Conservation (phyloP, 106 monocot species). For the Dendrobium nobile region DNA sequence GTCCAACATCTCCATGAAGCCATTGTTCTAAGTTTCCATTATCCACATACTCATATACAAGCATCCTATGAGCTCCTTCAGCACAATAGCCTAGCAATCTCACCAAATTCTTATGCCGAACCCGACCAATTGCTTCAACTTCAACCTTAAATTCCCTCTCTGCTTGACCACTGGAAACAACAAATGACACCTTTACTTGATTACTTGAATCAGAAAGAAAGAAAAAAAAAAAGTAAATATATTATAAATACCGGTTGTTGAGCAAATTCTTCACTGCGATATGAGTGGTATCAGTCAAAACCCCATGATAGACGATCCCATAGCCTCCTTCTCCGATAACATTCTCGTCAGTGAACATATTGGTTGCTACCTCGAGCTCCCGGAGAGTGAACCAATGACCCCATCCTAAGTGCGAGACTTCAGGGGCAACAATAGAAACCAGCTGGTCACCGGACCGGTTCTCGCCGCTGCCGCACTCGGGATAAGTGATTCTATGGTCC, state of each 20-base stretch:
- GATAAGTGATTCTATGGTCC: constrained; percentile 62
- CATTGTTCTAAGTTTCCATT: constrained; percentile 94
- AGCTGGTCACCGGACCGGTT: constrained; percentile 8
- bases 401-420: constrained; percentile 91
- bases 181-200: neutral
- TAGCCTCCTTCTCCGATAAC: constrained; percentile 89
- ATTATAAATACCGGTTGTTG: constrained; percentile 63
- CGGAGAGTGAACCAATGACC: constrained; percentile 89
- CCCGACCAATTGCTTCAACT: constrained; percentile 76
- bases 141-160: constrained; percentile 86
- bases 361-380: constrained; percentile 77
- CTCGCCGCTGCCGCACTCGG: constrained; percentile 28
- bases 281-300: constrained; percentile 51
- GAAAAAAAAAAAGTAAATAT: neutral
- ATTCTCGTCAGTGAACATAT: constrained; percentile 71
- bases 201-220: neutral
- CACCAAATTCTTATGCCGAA: constrained; percentile 80
- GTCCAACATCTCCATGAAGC: constrained; percentile 87
- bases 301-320: constrained; percentile 86
- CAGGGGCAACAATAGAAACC: constrained; percentile 26
- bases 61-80: constrained; percentile 86
- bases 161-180: constrained; percentile 58
- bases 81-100: constrained; percentile 76
- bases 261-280: constrained; percentile 92
- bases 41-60: constrained; percentile 89